Base-by-base conservation (phyloP, 805 yeast genomes). In the Lachancea kluyveri region DNA sequence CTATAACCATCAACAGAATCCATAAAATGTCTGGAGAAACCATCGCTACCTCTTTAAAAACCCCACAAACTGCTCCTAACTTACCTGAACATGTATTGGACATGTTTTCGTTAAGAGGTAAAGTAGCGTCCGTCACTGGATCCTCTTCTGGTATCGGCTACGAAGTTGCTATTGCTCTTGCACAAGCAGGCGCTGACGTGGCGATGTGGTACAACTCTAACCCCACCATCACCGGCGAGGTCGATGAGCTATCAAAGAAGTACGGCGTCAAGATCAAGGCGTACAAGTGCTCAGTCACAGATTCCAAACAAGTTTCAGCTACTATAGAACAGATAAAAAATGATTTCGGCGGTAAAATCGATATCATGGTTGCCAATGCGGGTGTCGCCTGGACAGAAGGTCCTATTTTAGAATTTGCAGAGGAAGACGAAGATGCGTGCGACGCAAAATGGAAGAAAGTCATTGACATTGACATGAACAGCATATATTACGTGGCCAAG, bases 291-390 rank as follows among this genome's bases (percentile, higher is more conserved):
- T 52, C 57, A 14, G 50, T 56, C 14, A 39, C 50, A 21, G 45
- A 50, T 15, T 43, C 43, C 22, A 48, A 40, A 3, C 48, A 43
- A 6, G 57, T 56, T 5, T 52, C 52, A 10, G 24, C 31, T n/a
- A 42, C 39, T 12, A 42, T 70, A 13, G 33, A 39, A 11, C 40
- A 42, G 22, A 74, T 77, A 42, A 72, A 65, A 40, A 44, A 59
- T 37, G 94, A 84, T 50, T 85, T 85, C 53, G 90, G 90, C 20
- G 74, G 75, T 33, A 73, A 74, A 40, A 74, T 85, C 45, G 95
- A 85, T 57, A 64, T 84, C 21, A 79, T 83, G 52, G 92, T 85
- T 28, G 94, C 94, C 48, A 85, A 85, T 56, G 95, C 95, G n/a
- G 95, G 95, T 26, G 75, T 83, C 28, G 78, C 86, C 10, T 85